These are phyloP conservation scores for Massospora cicadina DNA, from an alignment of 371 early-diverging fungal species.

Conservation along the genomic window DNA sequence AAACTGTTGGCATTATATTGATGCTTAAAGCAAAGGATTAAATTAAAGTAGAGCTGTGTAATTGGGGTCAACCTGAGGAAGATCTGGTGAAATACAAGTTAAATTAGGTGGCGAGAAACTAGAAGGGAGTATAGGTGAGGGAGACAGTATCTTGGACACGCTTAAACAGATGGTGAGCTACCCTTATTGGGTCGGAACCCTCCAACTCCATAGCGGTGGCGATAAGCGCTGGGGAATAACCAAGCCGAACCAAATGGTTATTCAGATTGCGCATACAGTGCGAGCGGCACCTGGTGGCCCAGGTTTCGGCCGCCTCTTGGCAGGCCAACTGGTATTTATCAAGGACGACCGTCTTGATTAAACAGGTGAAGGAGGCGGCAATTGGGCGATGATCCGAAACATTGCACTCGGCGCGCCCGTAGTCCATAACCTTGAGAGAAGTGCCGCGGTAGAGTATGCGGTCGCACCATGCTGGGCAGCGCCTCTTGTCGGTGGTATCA, in stretches of 20 bases:
- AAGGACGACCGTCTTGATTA: background rate
- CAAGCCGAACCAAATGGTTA: background rate
- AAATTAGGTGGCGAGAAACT: no score
- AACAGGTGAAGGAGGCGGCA: constrained; percentile 28
- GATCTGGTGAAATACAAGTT: no score
- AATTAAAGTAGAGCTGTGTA: no score
- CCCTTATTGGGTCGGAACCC: background rate
- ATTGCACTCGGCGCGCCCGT: constrained; percentile 34
- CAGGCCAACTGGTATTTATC: background rate
- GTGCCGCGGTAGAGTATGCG: constrained; percentile 36
- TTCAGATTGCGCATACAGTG: background rate
- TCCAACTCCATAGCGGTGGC: background rate
- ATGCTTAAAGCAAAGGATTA: no score
- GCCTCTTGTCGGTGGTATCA: constrained; percentile 61
- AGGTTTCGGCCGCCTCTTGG: background rate
- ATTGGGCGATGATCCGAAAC: constrained; percentile 75
- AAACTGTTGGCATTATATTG: no score
- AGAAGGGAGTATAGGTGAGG: background rate
- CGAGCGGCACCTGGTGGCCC: background rate
- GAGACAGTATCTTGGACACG: background rate
- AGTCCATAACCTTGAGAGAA: constrained; percentile 20
- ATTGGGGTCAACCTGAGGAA: no score
- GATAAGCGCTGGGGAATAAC: background rate
- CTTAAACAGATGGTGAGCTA: background rate
- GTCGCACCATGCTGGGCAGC: constrained; percentile 76